A percentile compares a stretch with the other conserved stretches of the same genome.
Evolutionary conservation across 2,329 filamentous ascomycete genomes (phyloP).

Genomic region (Colletotrichum sansevieriae): DNA sequence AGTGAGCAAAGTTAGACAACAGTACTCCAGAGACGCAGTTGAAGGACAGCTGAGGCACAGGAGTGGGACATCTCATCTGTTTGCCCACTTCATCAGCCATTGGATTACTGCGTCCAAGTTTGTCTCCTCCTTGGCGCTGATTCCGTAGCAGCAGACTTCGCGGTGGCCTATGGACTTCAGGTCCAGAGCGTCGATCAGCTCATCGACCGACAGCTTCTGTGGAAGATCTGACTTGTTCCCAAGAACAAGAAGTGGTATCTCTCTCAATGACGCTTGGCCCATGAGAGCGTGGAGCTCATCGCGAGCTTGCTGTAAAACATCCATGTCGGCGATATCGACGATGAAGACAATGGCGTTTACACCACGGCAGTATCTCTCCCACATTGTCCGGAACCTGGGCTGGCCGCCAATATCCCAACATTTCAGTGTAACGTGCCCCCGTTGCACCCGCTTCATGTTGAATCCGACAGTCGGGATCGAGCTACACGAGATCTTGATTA

Average conservation of each 20-base stretch:
- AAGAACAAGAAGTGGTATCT: slow-evolving; percentile 92
- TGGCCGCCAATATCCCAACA: slow-evolving; percentile 99
- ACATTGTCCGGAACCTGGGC: slow-evolving; percentile 97
- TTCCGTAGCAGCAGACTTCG: slow-evolving; percentile 98
- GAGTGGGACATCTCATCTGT: slow-evolving; percentile 64
- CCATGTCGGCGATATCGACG: slow-evolving; percentile 91
- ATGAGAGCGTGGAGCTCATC: slow-evolving; percentile 94
- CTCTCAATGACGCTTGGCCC: slow-evolving; percentile 84
- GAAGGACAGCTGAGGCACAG: slow-evolving; percentile 20
- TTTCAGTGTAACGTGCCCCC: slow-evolving; percentile 97
- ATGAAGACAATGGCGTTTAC: slow-evolving; percentile 99
- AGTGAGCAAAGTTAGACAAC: background rate
- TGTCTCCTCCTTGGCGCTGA: slow-evolving; percentile 98
- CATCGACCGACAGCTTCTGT: slow-evolving; percentile 92
- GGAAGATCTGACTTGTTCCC: slow-evolving; percentile 97
- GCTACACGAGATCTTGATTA: slow-evolving; percentile 66
- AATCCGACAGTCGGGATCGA: slow-evolving; percentile 98
- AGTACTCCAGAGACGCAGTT: background rate
- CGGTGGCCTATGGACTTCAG: slow-evolving; percentile 90
- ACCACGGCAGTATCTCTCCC: slow-evolving; percentile 97
- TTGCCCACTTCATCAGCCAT: slow-evolving; percentile 93
- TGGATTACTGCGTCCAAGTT: slow-evolving; percentile 97
- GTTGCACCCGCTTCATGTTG: slow-evolving; percentile 98
- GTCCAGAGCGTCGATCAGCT: slow-evolving; percentile 92
- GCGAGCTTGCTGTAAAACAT: slow-evolving; percentile 84